These are phyloP conservation scores for Coccomyxa sp. DNA, from an alignment of 139 green algal species.

Conservation along the genomic window DNA sequence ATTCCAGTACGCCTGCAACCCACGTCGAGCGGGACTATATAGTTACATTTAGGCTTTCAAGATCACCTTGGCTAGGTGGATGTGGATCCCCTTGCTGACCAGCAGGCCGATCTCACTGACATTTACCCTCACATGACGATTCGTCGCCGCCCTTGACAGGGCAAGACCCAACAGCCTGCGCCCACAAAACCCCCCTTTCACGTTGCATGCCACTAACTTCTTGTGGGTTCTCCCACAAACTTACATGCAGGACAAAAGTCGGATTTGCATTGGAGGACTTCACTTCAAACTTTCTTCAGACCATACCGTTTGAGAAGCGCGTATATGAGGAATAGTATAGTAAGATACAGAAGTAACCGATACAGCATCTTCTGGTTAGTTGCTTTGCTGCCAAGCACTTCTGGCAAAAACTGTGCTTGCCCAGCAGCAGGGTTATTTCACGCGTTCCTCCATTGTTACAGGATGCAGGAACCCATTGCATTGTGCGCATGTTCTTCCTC, in stretches of 20 bases:
- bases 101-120: conserved; percentile 5
- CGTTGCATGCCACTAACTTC: background rate
- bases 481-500: background rate
- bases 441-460: no score
- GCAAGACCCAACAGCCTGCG: background rate
- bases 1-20: no score
- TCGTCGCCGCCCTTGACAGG: background rate
- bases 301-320: background rate
- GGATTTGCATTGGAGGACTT: background rate
- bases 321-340: background rate
- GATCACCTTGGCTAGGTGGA: background rate
- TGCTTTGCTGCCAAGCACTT: background rate
- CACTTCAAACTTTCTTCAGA: no score
- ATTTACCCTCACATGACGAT: background rate
- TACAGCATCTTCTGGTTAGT: background rate
- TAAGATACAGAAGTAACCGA: background rate
- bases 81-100: conserved; percentile 3
- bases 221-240: background rate
- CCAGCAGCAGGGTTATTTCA: no score
- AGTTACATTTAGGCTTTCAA: background rate
- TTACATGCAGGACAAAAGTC: background rate
- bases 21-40: background rate
- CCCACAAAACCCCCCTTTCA: background rate
- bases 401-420: background rate
- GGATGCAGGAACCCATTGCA: background rate